Conservation (phyloP, 495 filamentous ascomycete species). For the Achaetomiella virescens region DNA sequence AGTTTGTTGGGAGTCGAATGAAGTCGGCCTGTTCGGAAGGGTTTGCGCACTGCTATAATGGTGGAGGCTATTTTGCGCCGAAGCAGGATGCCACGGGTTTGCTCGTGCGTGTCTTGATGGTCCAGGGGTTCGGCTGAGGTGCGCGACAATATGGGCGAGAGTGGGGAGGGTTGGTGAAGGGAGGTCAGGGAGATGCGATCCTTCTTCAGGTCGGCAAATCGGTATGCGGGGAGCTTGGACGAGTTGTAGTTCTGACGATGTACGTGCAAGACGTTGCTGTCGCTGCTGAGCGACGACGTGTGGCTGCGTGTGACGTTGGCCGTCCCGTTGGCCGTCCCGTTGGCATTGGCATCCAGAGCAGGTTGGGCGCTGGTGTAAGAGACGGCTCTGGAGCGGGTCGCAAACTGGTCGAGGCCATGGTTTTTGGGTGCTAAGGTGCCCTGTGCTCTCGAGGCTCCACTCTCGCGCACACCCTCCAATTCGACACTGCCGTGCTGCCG, state of each 20-base stretch:
- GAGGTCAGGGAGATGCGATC: constrained; percentile 32
- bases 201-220: constrained; percentile 44
- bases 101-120: constrained; percentile 16
- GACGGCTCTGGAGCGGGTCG: constrained; percentile 5
- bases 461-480: constrained; percentile 7
- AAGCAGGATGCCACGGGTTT: constrained; percentile 24
- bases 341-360: constrained; percentile 1
- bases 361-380: constrained; percentile 12
- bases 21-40: constrained; percentile 8
- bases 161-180: constrained; percentile 35
- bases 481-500: neutral
- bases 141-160: constrained; percentile 36
- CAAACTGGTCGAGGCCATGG: constrained; percentile 14
- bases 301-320: constrained; percentile 17
- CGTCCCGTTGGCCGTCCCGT: constrained; percentile 4
- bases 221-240: constrained; percentile 45
- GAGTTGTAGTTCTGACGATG: constrained; percentile 46
- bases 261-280: constrained; percentile 32
- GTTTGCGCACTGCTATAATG: constrained; percentile 22
- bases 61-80: constrained; percentile 21
- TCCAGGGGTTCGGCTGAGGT: constrained; percentile 17
- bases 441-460: constrained; percentile 5
- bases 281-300: constrained; percentile 14
- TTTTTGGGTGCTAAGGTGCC: constrained; percentile 2
- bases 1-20: constrained; percentile 12